Conservation (phyloP, 306 rosid species). For the Glycine soja region DNA sequence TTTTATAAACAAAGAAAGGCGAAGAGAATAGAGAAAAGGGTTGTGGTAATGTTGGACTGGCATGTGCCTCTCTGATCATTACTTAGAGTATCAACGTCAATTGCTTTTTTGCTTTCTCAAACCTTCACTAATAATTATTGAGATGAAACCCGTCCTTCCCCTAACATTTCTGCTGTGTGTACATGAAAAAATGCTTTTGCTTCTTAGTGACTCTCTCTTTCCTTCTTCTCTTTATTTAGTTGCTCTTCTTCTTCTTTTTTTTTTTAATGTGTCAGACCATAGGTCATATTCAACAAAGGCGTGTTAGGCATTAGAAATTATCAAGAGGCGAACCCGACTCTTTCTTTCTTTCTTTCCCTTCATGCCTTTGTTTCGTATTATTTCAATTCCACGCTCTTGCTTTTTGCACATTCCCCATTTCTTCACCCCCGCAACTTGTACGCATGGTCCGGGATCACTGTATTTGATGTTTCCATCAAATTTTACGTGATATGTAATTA, state of each 20-base stretch:
- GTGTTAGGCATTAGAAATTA: constrained; percentile 55
- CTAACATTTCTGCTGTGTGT: not conserved
- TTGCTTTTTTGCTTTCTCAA: constrained; percentile 66
- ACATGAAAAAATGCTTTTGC: constrained; percentile 61
- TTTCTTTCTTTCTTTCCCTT: not conserved
- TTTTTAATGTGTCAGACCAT: constrained; percentile 54
- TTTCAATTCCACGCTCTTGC: not conserved
- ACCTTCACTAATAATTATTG: constrained; percentile 64
- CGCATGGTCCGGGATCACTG: not conserved
- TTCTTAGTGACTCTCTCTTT: constrained; percentile 54
- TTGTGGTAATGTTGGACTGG: constrained; percentile 52
- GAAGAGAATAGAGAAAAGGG: too few species aligned
- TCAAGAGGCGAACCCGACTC: constrained; percentile 40
- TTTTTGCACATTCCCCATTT: constrained; percentile 10
- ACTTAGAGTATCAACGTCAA: constrained; percentile 72
- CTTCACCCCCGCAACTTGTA: constrained; percentile 10
- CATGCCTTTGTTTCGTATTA: too few species aligned
- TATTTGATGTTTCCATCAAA: not conserved
- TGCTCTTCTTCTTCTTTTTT: constrained; percentile 8
- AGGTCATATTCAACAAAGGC: constrained; percentile 57
- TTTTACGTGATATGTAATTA: too few species aligned
- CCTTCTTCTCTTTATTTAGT: not conserved
- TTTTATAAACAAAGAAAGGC: not conserved
- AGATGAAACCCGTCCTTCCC: constrained; percentile 75
- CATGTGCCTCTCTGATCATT: constrained; percentile 86